Base-by-base conservation (phyloP, 2,329 filamentous ascomycete species). In the Hypoxylon sp. region DNA sequence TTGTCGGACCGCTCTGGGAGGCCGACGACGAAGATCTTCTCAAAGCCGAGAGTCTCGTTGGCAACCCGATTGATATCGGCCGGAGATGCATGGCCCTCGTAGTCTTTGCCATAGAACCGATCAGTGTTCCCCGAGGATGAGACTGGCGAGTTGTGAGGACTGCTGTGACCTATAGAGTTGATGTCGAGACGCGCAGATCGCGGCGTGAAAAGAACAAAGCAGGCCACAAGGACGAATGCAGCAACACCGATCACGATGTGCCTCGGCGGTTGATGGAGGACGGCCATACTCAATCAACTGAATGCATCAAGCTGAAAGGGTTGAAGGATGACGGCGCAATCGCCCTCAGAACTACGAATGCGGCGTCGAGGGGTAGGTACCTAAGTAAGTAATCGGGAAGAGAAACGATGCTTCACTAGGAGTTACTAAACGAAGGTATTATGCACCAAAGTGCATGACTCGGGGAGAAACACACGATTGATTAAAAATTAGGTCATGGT, bases 1-100 rank as follows among this genome's bases (percentile, higher is more conserved):
- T 83, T 83, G 70, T 85, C 83, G 3, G 78, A 80, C 32, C 84
- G 77, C 40, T 80, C 77, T 3, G 81, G 80, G 8, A 85, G 74
- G 3, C 80, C 79, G 46, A 86, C 76, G 22, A 81, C 79, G 57
- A 83, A 74, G 4, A 77, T 61, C 48, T 74, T 76, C n/a, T 70
- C 64, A 50, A 77, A 77, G 0, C 74, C 75, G 1, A 76, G 61
- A 1, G 72, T 74, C n/a, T 61, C 55, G 58, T 77, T 76, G 16
- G 65, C 57, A 8, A 72, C 70, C 1, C 64, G 68, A 36, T 71
- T 67, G 50, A 72, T 60, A 33, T 74, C 72, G 8, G 32, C 50
- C 5, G 67, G 67, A 0, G 55, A 52, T 7, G 66, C 62, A 14
- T 65, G 60, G 30, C 67, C 64, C 22, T 61, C 65, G n/a, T 71